Evolutionary conservation across 176 grass and related monocot species (phyloP), one percentile per base, ranked within the genome.

Genomic region (Rhynchospora breviuscula): DNA sequence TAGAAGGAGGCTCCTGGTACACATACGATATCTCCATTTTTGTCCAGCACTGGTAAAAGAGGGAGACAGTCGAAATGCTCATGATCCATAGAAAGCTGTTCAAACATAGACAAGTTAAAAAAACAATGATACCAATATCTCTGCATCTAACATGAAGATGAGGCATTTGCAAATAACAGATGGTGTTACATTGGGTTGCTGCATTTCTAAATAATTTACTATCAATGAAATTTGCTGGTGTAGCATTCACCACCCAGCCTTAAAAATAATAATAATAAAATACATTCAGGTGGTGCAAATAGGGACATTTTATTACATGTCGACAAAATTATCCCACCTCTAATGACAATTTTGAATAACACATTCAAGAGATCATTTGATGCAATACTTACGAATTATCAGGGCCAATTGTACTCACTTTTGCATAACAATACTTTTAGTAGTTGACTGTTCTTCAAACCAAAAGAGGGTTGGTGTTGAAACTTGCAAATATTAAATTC

Each of bases 11-110:
- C 58, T 85, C 80, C 80, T 81, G 22, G 68, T 81, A 56, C 48
- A 88, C 93, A 83, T 98, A 98, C 96, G 80, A 91, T 98, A 93
- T 95, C 89, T 86, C 77, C 88, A 90, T 86, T 88, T 87, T 65
- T 81, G 75, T 89, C 81, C 79, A 88, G 86, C 53, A 88, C 89
- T 78, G 96, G 93, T 29, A 90, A 90, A 78, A 95, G 86, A 68
- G 89, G 86, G 70, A 98, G 90, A 69, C 91, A 93, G 57, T 87
- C 86, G 22, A 98, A 98, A 86, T 95, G 91, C 77, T 98, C 89
- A 19, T 93, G 91, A 85, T 93, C 93, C 84, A 93, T 59, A 17
- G 90, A 95, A 53, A 98, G 63, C 92, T 98, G 92, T 83, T 86
- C 7, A 73, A 76, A 77, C 79, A 86, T 85, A 23, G 66, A 79